Evolutionary conservation across 805 yeast species (phyloP), one percentile per base, ranked within the genome.

Genomic region (Maudiozyma bulderi): DNA sequence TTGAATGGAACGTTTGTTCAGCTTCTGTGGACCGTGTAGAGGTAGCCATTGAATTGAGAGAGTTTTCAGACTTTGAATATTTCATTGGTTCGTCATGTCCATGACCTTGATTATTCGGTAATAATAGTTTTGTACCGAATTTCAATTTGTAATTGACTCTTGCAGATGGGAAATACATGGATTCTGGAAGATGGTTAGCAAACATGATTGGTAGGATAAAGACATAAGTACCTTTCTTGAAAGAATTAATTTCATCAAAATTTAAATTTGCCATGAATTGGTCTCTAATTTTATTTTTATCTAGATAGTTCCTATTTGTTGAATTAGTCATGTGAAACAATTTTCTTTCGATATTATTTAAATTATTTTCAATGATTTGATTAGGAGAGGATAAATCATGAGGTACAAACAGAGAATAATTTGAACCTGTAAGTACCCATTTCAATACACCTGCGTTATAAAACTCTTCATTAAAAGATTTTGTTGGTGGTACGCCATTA

Each of bases 141-240:
- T 57, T 54, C 26, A 60, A 32, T 32, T 54, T 49, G 37, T 59
- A 54, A 40, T 53, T 53, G 26, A 61, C 57, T 29, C 61, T 51
- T 8, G 60, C 75, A 54, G 50, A 70, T 48, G 52, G 76, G 57
- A 44, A 67, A 52, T 46, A 69, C 38, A 44, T 70, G 0, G 86
- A 64, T 45, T 85, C 86, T 0, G 89, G 85, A 2, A 82, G 73
- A 47, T 71, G 73, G 15, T 77, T 70, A 0, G 86, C 82, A 47
- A 82, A 73, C 8, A 77, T 61, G 0, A 80, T 67, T 0, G 91
- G 90, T 8, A 84, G 59, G 13, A 81, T 58, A 57, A 82, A 84
- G 2, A 84, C 74, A 57, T 84, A 84, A 54, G 80, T 75, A 26
- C 93, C 93, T 2, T 89, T 77, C 52, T 76, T 75, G 53, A 63